Percentiles rank a stretch among this genome's conserved stretches.
Conservation (phyloP, 345 rosid species). For the Populus deltoides region DNA sequence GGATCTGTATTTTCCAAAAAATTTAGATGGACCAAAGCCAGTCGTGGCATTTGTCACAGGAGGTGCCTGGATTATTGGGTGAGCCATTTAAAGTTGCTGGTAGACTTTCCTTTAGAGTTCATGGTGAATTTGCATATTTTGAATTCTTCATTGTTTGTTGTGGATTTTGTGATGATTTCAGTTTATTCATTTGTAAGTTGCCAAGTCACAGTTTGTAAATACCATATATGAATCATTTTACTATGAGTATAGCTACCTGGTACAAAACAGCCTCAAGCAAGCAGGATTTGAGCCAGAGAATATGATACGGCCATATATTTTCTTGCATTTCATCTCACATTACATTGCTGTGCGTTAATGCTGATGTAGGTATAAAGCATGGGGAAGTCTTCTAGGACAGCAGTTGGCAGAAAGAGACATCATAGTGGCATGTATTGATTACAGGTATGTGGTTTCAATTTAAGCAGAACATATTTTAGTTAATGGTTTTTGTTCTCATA, state of each 20-base stretch:
- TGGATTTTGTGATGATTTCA: not conserved
- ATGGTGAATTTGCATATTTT: not conserved
- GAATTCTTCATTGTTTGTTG: not conserved
- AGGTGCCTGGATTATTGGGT: conserved; percentile 42
- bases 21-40: conserved; percentile 27
- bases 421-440: conserved; percentile 36
- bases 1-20: conserved; percentile 31
- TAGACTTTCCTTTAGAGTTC: not conserved
- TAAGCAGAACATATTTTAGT: not conserved
- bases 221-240: not conserved
- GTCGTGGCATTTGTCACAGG: conserved; percentile 37
- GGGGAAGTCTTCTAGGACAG: conserved; percentile 34
- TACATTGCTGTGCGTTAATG: conserved; percentile 15
- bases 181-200: not conserved
- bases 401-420: conserved; percentile 36
- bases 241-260: not conserved
- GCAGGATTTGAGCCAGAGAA: not conserved
- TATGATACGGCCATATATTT: not conserved
- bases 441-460: conserved; percentile 29
- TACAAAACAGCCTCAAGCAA: not conserved
- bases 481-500: conserved; percentile 2
- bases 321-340: conserved; percentile 15
- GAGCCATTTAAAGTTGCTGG: conserved; percentile 3
- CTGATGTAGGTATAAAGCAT: conserved; percentile 33
- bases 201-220: not conserved